phyloP scores from a whole-genome alignment of 495 filamentous ascomycete genomes.

The Penicillium parvum region DNA sequence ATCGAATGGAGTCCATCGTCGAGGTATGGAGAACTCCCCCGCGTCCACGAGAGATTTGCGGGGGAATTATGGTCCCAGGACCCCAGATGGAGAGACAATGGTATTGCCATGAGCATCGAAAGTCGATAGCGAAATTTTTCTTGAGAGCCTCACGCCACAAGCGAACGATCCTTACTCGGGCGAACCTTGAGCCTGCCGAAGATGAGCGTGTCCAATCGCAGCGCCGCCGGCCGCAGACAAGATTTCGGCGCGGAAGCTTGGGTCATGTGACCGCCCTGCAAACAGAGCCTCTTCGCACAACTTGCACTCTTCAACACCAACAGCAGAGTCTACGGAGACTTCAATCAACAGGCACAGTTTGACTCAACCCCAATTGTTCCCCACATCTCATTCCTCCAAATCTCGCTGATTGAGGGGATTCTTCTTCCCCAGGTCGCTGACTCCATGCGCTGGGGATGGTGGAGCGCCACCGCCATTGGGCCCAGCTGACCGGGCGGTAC shows the following conservation, averaged over 20 bases:
- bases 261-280: constrained; percentile 1
- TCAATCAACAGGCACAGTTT: too few species aligned
- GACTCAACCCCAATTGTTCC: too few species aligned
- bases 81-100: neutral
- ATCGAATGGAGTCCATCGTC: constrained; percentile 8
- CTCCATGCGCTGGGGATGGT: neutral
- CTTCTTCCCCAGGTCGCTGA: neutral
- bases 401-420: neutral
- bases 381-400: too few species aligned
- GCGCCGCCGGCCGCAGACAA: neutral
- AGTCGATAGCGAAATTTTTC: neutral
- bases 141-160: constrained; percentile 3
- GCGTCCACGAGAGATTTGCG: neutral
- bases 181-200: neutral
- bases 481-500: constrained; percentile 3
- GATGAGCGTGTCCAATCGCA: neutral
- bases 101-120: neutral
- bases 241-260: neutral
- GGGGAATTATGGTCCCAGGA: neutral
- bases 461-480: constrained; percentile 13
- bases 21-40: constrained; percentile 1
- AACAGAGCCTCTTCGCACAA: neutral
- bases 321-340: too few species aligned
- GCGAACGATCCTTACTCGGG: constrained; percentile 4
- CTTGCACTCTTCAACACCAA: neutral